Evolutionary conservation across 139 green algal genomes (phyloP).

Genomic region (Tetraselmis striata): DNA sequence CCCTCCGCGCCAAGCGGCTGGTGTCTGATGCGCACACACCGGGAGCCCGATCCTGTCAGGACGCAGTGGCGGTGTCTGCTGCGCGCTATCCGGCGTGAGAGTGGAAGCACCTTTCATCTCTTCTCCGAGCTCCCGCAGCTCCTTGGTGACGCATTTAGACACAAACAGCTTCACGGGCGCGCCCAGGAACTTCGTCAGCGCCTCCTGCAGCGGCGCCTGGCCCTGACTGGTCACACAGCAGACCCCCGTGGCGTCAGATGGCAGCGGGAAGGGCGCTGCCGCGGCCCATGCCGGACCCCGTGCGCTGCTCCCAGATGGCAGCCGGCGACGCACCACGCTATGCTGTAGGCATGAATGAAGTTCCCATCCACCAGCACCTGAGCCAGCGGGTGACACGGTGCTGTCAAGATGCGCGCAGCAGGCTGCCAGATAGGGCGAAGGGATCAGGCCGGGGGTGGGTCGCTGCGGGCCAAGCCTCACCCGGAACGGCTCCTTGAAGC

Average conservation of each 20-base stretch:
- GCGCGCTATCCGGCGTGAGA: slow-evolving; percentile 25
- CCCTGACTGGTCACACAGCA: background rate
- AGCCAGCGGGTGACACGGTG: background rate
- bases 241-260: background rate
- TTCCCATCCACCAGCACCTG: slow-evolving; percentile 70
- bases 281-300: background rate
- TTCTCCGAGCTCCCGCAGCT: slow-evolving; percentile 47
- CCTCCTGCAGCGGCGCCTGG: slow-evolving; percentile 25
- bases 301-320: no score
- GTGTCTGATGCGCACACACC: background rate
- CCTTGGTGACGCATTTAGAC: slow-evolving; percentile 51
- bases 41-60: no score
- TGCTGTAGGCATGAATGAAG: slow-evolving; percentile 58
- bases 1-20: background rate
- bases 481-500: slow-evolving; percentile 68
- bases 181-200: slow-evolving; percentile 50
- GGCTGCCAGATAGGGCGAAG: background rate
- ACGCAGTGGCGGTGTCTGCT: slow-evolving; percentile 57
- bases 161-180: slow-evolving; percentile 50
- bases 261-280: background rate
- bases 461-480: background rate
- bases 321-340: slow-evolving; percentile 45
- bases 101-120: slow-evolving; percentile 23
- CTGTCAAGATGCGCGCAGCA: background rate
- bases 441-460: background rate